These are phyloP conservation scores for Colletotrichum aenigma DNA, from an alignment of 2,329 filamentous ascomycete genomes.

Conservation along the genomic window DNA sequence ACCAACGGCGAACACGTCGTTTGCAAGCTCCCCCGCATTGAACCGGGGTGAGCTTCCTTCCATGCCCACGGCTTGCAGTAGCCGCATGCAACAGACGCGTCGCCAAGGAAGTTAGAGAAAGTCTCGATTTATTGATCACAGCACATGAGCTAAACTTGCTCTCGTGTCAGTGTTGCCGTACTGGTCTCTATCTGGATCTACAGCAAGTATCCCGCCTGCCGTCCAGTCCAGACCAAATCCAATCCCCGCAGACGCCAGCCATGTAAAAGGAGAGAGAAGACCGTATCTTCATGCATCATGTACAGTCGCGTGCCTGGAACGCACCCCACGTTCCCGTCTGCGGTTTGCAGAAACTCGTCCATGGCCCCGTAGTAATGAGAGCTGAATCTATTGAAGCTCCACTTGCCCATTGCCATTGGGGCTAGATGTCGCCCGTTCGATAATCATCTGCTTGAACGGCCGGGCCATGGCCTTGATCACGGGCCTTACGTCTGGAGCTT, in stretches of 20 bases:
- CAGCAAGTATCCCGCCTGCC: background rate
- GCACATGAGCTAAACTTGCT: background rate
- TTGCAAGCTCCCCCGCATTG: background rate
- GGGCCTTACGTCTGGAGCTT: constrained; percentile 44
- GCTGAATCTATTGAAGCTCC: background rate
- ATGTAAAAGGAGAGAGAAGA: background rate
- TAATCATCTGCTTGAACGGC: constrained; percentile 41
- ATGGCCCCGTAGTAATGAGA: background rate
- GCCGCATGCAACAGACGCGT: background rate
- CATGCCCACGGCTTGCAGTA: background rate
- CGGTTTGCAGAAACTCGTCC: background rate
- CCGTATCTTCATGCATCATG: background rate
- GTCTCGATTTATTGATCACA: background rate
- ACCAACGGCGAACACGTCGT: background rate
- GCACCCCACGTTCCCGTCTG: background rate
- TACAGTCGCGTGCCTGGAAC: background rate
- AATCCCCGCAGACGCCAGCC: background rate
- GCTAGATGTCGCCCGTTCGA: background rate
- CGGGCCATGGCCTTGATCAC: constrained; percentile 44
- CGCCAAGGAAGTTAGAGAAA: background rate
- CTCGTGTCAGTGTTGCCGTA: background rate
- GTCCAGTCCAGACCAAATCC: background rate
- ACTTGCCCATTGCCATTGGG: background rate
- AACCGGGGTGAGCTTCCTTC: background rate
- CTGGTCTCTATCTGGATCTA: background rate